Conservation (phyloP, 2,329 filamentous ascomycete species). For the Rachicladosporium sp. region DNA sequence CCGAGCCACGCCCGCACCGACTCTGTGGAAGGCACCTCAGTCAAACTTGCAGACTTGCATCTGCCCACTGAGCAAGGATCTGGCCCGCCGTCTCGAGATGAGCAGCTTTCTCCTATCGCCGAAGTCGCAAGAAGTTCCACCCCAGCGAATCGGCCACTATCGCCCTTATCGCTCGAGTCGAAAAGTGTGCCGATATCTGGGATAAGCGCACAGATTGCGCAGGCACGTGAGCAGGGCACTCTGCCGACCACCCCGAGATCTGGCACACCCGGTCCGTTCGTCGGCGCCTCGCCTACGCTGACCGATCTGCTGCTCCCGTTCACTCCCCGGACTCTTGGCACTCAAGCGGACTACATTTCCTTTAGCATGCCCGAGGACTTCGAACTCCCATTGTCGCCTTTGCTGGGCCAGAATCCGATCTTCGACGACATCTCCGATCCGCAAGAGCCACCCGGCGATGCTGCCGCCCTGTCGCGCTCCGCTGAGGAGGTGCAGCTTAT, state of each 20-base stretch:
- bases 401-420: too few relatives aligned
- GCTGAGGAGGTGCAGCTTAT: too few relatives aligned
- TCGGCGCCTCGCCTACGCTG: constrained; percentile 16
- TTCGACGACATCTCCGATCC: too few relatives aligned
- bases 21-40: too few relatives aligned
- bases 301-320: constrained; percentile 18
- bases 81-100: too few relatives aligned
- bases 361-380: constrained; percentile 6
- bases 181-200: constrained; percentile 5
- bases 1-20: too few relatives aligned
- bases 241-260: too few relatives aligned
- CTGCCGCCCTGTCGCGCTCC: too few relatives aligned
- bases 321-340: constrained; percentile 2
- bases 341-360: constrained; percentile 3
- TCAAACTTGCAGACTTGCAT: too few relatives aligned
- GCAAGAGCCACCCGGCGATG: too few relatives aligned
- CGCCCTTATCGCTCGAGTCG: constrained; percentile 4
- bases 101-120: constrained; percentile 3
- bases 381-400: constrained; percentile 2
- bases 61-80: too few relatives aligned
- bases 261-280: neutral
- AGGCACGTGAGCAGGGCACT: too few relatives aligned
- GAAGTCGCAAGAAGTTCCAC: neutral
- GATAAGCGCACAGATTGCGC: constrained; percentile 3
- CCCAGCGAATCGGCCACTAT: constrained; percentile 3